phyloP scores from a whole-genome alignment of 23 red algal genomes.

The Gracilaria domingensis region DNA sequence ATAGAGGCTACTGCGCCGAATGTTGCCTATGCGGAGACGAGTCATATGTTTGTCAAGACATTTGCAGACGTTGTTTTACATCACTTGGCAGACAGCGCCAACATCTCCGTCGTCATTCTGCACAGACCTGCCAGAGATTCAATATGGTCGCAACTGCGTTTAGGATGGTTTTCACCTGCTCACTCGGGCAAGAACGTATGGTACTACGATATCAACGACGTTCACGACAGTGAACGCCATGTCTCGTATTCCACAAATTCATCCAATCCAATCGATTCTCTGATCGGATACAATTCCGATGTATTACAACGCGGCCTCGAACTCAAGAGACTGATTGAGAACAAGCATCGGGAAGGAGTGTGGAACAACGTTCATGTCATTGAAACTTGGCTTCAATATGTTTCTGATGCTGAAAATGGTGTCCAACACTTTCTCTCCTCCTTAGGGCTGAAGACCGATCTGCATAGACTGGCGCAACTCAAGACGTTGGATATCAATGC shows the following conservation, averaged over 20 bases:
- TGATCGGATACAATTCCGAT: conserved; percentile 66
- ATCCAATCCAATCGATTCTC: conserved; percentile 38
- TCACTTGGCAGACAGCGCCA: conserved; percentile 55
- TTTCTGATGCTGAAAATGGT: conserved; percentile 22
- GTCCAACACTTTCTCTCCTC: conserved; percentile 34
- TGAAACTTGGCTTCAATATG: conserved; percentile 26
- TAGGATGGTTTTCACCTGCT: conserved; percentile 72
- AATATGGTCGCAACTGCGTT: conserved; percentile 62
- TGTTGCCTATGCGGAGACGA: conserved; percentile 77
- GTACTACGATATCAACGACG: conserved; percentile 77
- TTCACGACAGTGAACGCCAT: conserved; percentile 52
- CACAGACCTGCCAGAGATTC: conserved; percentile 47
- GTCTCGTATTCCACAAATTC: conserved; percentile 26
- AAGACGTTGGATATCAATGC: conserved; percentile 36
- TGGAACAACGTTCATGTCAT: conserved; percentile 45
- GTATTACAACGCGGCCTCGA: conserved; percentile 39
- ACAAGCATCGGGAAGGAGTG: background rate
- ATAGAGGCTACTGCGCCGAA: conserved; percentile 48
- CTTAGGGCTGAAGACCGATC: conserved; percentile 41
- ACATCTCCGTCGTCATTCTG: conserved; percentile 70
- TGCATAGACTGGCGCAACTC: conserved; percentile 36
- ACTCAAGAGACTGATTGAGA: conserved; percentile 13
- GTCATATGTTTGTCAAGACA: conserved; percentile 84
- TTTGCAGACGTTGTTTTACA: conserved; percentile 77
- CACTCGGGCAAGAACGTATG: conserved; percentile 67